Percentiles rank a stretch among this genome's conserved stretches.
phyloP scores from a whole-genome alignment of 441 rosid species.

The Hura crepitans region DNA sequence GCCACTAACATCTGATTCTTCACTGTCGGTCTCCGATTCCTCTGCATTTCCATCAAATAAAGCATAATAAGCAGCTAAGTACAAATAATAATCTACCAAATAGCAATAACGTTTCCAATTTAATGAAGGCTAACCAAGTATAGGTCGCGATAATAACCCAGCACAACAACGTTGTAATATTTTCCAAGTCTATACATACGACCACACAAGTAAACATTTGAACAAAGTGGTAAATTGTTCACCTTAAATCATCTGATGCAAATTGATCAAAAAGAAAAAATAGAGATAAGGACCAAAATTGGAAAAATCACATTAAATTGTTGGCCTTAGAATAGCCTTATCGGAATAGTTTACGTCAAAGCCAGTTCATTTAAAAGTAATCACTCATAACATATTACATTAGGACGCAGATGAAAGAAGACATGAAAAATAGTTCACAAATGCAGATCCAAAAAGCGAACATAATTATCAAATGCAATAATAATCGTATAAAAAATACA shows the following conservation, averaged over 20 bases:
- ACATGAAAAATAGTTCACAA: too few relatives aligned
- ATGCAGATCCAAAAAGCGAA: too few relatives aligned
- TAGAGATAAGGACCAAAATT: too few relatives aligned
- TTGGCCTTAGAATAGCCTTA: too few relatives aligned
- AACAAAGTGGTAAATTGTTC: background rate
- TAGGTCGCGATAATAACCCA: background rate
- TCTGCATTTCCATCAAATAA: slow-evolving; percentile 37
- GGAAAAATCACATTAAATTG: too few relatives aligned
- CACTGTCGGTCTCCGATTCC: slow-evolving; percentile 72
- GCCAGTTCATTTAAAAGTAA: too few relatives aligned
- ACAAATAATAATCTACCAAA: background rate
- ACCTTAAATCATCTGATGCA: too few relatives aligned
- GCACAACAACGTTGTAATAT: background rate
- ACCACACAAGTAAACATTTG: background rate
- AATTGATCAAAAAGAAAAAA: too few relatives aligned
- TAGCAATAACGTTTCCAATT: background rate
- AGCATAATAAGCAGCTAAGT: slow-evolving; percentile 2
- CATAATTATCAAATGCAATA: background rate
- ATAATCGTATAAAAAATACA: background rate
- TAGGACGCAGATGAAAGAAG: too few relatives aligned
- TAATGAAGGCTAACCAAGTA: background rate
- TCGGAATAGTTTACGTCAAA: too few relatives aligned
- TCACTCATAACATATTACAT: too few relatives aligned
- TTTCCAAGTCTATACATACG: background rate
- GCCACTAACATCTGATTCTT: slow-evolving; percentile 78